A percentile compares a stretch with the other conserved stretches of the same genome.
Evolutionary conservation across 176 grass and related monocot genomes (phyloP).

Genomic region (Aegilops bicornis): DNA sequence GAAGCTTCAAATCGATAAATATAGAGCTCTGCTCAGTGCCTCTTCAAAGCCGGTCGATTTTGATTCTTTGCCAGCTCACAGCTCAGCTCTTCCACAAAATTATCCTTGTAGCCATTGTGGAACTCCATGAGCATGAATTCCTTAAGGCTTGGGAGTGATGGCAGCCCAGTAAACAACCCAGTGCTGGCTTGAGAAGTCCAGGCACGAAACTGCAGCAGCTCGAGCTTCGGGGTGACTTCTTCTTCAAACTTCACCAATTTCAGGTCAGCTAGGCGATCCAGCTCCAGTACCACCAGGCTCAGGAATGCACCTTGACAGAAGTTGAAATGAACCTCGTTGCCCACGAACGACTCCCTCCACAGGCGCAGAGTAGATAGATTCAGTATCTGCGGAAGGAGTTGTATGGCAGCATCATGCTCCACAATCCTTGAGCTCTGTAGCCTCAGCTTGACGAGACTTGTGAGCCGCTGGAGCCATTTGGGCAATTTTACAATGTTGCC

Average conservation of each 20-base stretch:
- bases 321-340: not conserved
- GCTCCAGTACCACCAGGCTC: not conserved
- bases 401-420: not conserved
- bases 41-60: not conserved
- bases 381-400: not conserved
- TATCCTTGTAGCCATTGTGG: not conserved
- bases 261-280: not conserved
- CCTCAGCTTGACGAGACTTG: not conserved
- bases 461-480: not conserved
- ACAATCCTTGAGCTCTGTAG: not conserved
- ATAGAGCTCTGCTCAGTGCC: not conserved
- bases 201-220: not conserved
- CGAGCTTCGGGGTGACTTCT: not conserved
- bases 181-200: constrained; percentile 4
- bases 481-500: not conserved
- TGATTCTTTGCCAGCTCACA: not conserved
- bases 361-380: not conserved
- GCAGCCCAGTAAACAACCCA: not conserved
- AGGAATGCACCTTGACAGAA: not conserved
- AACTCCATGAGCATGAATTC: not conserved
- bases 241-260: not conserved
- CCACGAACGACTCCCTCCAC: not conserved
- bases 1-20: not conserved
- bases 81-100: not conserved
- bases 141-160: not conserved